These are phyloP conservation scores for Gillenia trifoliata DNA, from an alignment of 306 rosid genomes.

Conservation along the genomic window DNA sequence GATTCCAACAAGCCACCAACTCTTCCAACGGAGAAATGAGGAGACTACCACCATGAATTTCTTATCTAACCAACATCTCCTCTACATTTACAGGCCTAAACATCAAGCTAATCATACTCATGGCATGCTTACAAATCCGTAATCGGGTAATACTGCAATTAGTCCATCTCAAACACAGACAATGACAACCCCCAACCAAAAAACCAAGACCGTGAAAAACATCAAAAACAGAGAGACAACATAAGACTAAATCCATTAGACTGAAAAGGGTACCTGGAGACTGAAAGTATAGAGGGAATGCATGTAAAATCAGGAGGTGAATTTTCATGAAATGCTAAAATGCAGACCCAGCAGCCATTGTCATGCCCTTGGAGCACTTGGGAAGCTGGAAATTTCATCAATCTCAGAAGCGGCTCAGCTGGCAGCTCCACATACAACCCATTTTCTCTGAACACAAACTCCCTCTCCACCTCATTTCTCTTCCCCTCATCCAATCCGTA, in stretches of 20 bases:
- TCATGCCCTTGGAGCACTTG: constrained; percentile 40
- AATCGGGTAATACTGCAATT: background rate
- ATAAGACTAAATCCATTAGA: background rate
- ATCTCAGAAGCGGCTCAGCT: constrained; percentile 47
- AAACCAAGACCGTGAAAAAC: background rate
- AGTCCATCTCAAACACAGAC: background rate
- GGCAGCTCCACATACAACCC: constrained; percentile 52
- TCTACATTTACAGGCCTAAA: background rate
- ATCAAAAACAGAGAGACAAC: background rate
- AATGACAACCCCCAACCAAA: background rate
- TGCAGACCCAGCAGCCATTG: constrained; percentile 68
- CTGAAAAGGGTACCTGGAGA: constrained; percentile 37
- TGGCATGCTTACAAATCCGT: background rate
- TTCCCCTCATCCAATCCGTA: constrained; percentile 39
- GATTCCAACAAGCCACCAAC: background rate
- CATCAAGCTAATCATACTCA: background rate
- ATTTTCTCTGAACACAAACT: constrained; percentile 46
- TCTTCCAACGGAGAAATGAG: background rate
- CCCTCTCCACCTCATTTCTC: constrained; percentile 50
- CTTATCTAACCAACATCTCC: background rate
- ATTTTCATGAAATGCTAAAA: constrained; percentile 54
- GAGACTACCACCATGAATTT: constrained; percentile 2
- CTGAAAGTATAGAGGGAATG: constrained; percentile 43
- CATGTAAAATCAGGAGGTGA: constrained; percentile 29
- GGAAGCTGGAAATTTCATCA: constrained; percentile 24